A percentile compares a stretch with the other conserved stretches of the same genome.
These are phyloP conservation scores for Rostrohypoxylon terebratum DNA, from an alignment of 495 filamentous ascomycete genomes.

Conservation along the genomic window DNA sequence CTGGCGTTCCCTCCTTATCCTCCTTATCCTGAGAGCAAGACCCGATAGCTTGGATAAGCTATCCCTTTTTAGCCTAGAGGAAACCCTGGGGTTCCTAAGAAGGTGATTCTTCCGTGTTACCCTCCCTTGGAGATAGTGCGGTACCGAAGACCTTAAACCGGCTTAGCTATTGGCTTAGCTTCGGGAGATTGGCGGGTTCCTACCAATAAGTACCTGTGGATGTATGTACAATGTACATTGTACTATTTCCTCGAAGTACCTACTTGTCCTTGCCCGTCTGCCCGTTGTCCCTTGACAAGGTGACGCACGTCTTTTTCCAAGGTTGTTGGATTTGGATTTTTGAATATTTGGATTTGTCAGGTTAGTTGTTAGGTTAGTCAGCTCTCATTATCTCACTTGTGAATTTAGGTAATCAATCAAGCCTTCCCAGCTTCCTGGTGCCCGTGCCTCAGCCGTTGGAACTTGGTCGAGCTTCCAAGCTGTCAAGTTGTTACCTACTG, in stretches of 20 bases:
- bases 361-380: slow-evolving; percentile 13
- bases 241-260: not conserved
- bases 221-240: no score
- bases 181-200: slow-evolving; percentile 24
- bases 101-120: slow-evolving; percentile 24
- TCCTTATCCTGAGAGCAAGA: slow-evolving; percentile 13
- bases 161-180: slow-evolving; percentile 2
- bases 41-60: slow-evolving; percentile 41
- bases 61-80: slow-evolving; percentile 30
- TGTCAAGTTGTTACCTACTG: no score
- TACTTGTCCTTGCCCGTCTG: not conserved
- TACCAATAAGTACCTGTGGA: no score
- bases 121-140: not conserved
- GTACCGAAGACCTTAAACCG: slow-evolving; percentile 29
- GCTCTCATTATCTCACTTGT: not conserved
- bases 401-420: not conserved
- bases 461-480: not conserved
- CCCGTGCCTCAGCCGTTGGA: no score
- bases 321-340: not conserved
- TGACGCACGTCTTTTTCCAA: not conserved
- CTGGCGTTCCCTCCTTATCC: not conserved
- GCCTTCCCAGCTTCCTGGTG: not conserved
- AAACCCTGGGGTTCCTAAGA: slow-evolving; percentile 22
- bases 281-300: no score
- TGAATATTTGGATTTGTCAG: not conserved